A percentile compares a stretch with the other conserved stretches of the same genome.
Evolutionary conservation across 169 alveolate genomes (phyloP).

Genomic region (Babesia sp.): DNA sequence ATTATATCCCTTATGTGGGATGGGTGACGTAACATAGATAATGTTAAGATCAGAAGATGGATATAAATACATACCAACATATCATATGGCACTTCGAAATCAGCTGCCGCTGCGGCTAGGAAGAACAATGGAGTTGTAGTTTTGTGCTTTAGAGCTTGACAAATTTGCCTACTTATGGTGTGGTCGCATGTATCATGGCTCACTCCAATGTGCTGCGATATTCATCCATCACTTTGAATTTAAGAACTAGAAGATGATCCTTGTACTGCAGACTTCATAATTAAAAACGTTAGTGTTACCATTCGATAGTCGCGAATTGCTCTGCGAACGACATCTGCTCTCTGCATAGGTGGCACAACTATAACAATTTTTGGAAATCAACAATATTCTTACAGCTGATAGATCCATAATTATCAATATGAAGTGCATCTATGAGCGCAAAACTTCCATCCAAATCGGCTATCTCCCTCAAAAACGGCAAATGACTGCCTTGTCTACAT

Average conservation of each 20-base stretch:
- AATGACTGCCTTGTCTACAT: neutral
- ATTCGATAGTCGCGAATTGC: slow-evolving; percentile 1
- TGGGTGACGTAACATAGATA: neutral
- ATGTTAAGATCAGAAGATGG: neutral
- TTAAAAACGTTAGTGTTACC: neutral
- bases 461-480: slow-evolving; percentile 22
- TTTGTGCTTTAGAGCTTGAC: neutral
- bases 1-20: no score
- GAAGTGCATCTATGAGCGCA: slow-evolving; percentile 9
- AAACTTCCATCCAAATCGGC: neutral
- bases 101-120: slow-evolving; percentile 43
- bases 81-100: slow-evolving; percentile 24
- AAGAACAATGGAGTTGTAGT: slow-evolving; percentile 4
- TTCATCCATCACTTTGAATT: slow-evolving; percentile 5
- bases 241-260: neutral
- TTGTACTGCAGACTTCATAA: slow-evolving; percentile 6
- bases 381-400: neutral
- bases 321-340: neutral
- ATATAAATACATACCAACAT: slow-evolving; percentile 5
- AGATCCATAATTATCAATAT: neutral
- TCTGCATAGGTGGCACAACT: slow-evolving; percentile 15
- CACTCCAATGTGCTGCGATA: slow-evolving; percentile 16
- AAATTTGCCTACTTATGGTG: neutral
- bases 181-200: neutral
- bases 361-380: neutral